Percentiles rank a stretch among this genome's conserved stretches.
These are phyloP conservation scores for Asclepias syriaca DNA, from an alignment of 257 asterid species.

Conservation along the genomic window DNA sequence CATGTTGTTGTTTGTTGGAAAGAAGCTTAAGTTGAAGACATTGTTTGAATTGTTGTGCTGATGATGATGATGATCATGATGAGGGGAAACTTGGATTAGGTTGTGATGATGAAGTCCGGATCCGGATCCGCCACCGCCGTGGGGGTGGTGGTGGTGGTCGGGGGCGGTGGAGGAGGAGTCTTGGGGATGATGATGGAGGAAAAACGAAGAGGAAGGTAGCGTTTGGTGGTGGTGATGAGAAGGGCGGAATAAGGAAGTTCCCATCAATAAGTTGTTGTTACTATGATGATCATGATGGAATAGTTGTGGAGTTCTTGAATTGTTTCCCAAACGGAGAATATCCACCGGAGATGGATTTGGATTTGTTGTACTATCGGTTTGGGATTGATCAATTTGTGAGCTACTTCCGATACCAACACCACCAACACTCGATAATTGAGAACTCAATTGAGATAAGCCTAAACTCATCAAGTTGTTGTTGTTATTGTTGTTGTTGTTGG, in stretches of 20 bases:
- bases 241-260: slow-evolving; percentile 4
- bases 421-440: neutral
- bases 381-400: neutral
- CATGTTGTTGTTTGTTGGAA: slow-evolving; percentile 26
- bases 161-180: too few relatives aligned
- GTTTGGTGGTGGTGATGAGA: neutral
- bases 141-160: too few relatives aligned
- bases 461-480: slow-evolving; percentile 24
- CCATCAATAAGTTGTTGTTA: too few relatives aligned
- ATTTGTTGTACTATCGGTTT: too few relatives aligned
- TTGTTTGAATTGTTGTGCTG: slow-evolving; percentile 2
- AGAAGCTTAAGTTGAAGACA: slow-evolving; percentile 58
- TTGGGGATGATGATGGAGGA: slow-evolving; percentile 9
- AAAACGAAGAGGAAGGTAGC: slow-evolving; percentile 23
- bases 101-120: slow-evolving; percentile 23
- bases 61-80: slow-evolving; percentile 36
- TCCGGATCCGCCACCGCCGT: too few relatives aligned
- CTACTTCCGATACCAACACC: too few relatives aligned
- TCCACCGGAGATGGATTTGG: neutral
- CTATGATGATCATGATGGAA: slow-evolving; percentile 22
- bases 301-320: slow-evolving; percentile 25
- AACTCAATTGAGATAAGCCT: slow-evolving; percentile 44
- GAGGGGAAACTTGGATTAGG: slow-evolving; percentile 62
- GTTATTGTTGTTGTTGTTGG: neutral
- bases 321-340: slow-evolving; percentile 16